Percentiles rank a stretch among this genome's conserved stretches.
Conservation (phyloP, 805 yeast species). For the Saccharomycopsis selenospora region DNA sequence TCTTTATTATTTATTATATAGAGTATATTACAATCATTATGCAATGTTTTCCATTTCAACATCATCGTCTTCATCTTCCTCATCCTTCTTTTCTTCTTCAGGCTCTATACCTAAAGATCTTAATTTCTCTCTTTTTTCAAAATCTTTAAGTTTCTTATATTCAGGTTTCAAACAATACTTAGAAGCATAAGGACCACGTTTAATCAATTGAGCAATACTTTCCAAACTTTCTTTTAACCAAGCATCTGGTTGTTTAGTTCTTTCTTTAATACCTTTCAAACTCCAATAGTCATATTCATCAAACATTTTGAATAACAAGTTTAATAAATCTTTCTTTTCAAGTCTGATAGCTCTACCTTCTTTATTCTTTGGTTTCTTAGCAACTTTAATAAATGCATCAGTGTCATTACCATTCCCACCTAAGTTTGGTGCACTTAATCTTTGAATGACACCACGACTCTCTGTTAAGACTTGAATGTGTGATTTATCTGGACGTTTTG, state of each 20-base stretch:
- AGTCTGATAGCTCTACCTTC: constrained; percentile 91
- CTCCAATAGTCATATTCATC: constrained; percentile 97
- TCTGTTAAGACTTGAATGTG: constrained; percentile 56
- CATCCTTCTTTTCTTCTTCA: constrained; percentile 22
- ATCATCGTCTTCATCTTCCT: constrained; percentile 28
- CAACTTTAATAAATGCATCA: constrained; percentile 33
- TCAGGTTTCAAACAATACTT: constrained; percentile 88
- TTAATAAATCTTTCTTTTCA: constrained; percentile 88
- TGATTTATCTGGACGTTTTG: constrained; percentile 44
- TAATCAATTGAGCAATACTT: constrained; percentile 78
- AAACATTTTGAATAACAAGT: constrained; percentile 77
- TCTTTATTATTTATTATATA: no score
- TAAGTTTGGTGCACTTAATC: constrained; percentile 35
- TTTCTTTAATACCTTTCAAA: constrained; percentile 84
- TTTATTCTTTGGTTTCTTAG: constrained; percentile 41
- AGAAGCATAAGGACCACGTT: constrained; percentile 93
- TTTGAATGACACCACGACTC: constrained; percentile 64
- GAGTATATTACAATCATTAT: no score
- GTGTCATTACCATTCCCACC: constrained; percentile 57
- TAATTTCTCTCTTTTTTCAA: constrained; percentile 60
- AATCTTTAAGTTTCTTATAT: constrained; percentile 71
- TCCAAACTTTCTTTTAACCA: constrained; percentile 88
- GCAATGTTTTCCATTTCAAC: constrained; percentile 20
- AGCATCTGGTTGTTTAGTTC: constrained; percentile 92
- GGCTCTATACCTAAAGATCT: constrained; percentile 38